Percentiles rank a stretch among this genome's conserved stretches.
Conservation (phyloP, 352 stramenopile species). For the Globisporangium acanthophoron region DNA sequence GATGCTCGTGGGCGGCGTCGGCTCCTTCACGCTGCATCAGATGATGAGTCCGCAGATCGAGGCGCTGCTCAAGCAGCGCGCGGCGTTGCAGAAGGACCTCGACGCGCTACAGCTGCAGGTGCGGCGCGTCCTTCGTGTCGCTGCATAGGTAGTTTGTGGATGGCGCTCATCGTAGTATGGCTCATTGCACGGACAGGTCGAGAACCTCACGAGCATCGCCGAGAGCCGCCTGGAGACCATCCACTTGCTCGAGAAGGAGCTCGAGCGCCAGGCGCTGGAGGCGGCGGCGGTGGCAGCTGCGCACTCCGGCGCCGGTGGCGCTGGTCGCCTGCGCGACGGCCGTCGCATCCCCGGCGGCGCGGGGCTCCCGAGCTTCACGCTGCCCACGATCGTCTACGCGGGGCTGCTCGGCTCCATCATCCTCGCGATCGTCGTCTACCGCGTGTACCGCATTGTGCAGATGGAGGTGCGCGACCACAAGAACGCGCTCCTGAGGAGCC, state of each 20-base stretch:
- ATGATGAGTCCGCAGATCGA: constrained; percentile 77
- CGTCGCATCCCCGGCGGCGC: neutral
- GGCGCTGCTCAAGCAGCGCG: constrained; percentile 50
- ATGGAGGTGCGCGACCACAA: constrained; percentile 29
- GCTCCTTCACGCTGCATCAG: constrained; percentile 66
- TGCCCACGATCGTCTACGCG: constrained; percentile 52
- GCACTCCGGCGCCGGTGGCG: constrained; percentile 4
- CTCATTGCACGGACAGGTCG: constrained; percentile 22
- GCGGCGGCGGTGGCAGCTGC: constrained; percentile 29
- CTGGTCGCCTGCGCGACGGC: constrained; percentile 7
- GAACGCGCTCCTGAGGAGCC: neutral
- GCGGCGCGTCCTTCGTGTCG: neutral
- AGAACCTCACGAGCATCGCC: constrained; percentile 63
- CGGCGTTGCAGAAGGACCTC: constrained; percentile 46
- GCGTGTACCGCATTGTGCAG: constrained; percentile 47
- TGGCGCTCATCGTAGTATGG: neutral
- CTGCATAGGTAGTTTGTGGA: neutral
- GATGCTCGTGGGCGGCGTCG: constrained; percentile 52
- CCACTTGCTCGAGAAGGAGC: constrained; percentile 62
- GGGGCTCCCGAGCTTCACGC: constrained; percentile 16
- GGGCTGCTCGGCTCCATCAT: constrained; percentile 36
- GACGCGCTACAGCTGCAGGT: constrained; percentile 44
- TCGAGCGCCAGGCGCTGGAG: constrained; percentile 55
- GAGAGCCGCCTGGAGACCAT: constrained; percentile 65
- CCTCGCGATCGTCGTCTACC: constrained; percentile 40